Evolutionary conservation across 768 basidiomycete genomes (phyloP), one percentile per base, ranked within the genome.

Genomic region (Leucocoprinus leucothites): DNA sequence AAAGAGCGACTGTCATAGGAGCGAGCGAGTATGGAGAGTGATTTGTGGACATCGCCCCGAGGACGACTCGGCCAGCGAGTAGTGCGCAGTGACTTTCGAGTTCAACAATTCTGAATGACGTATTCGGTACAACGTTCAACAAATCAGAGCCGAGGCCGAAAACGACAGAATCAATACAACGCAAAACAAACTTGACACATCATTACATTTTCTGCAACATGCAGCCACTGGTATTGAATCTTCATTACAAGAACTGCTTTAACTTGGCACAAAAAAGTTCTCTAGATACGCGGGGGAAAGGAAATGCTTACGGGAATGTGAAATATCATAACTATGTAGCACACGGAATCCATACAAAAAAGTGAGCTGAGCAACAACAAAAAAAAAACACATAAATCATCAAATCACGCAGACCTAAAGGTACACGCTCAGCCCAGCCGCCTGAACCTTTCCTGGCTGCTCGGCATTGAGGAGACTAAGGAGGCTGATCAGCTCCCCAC

Each of bases 391-490:
- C 49, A 58, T 50, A 48, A 54, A 31, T 61, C 25, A 57, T 43
- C 19, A 59, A 49, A n/a, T 48, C 67, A 49, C 34, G 42, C 24
- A 43, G 44, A 48, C 59, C 65, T 82, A 57, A 28, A 89, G 74
- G 69, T 79, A 82, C 16, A 71, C 68, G 11, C 69, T 66, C 63
- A 94, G 73, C 24, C 94, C 94, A 6, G 90, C 85, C 4, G 87
- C 90, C 64, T 87, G 86, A 28, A 98, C 80, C 71, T 88, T 91
- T 28, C 74, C 83, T 25, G 94, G 87, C 50, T 86, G 81, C 70
- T 91, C 83, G 34, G 73, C 73, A 67, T 89, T 89, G 66, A 99
- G 75, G 53, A 82, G 80, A 22, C 74, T 74, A 57, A 98, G 73
- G 34, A 98, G 77, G 42, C 82, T 75, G 58, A 94, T 83, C 62